Base-by-base conservation (phyloP, 2,329 filamentous ascomycete species). In the Aspergillus novoparasiticus region DNA sequence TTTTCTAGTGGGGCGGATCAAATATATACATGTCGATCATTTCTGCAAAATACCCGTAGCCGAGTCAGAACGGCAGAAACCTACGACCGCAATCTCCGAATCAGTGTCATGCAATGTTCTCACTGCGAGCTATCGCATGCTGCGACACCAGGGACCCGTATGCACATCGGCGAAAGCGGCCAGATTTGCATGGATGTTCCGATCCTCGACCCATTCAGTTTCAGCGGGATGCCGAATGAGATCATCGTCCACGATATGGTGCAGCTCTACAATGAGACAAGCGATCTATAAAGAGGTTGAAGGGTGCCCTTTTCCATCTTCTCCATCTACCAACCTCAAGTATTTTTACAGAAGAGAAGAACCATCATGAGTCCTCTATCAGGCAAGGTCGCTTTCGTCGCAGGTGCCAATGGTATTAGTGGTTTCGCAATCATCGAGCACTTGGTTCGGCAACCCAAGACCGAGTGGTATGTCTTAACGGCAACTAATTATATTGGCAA, bases 331-430 rank as follows among this genome's bases (percentile, higher is more conserved):
- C 10, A 54, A 36, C 5, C 51, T n/a, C 12, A 54, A 34, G 4
- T 23, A 41, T n/a, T 1, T 23, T 23, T n/a, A 34, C 9, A 12
- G 4, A 54, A 8, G 14, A 9, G 6, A 23, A 36, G 11, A 5
- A 11, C 9, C 28, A 2, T 14, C 26, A 54, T 54, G 51, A 23
- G 19, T 36, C 46, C 58, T 6, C 32, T 63, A 16, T 12, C 57
- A n/a, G 46, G 39, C 23, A 76, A 76, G 55, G 70, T 72, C 8
- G 76, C 76, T 8, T 74, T 79, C 50, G 69, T 78, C 23, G 74
- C 75, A 8, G 76, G 75, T 34, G 69, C 68, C 16, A 78, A 77
- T 64, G 76, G 77, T 28, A 75, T 78, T 46, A 75, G 67, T 50
- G 77, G 77, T 8, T 64, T 66, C 56, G 73, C 75, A 1, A 71